Evolutionary conservation across 306 rosid genomes (phyloP), one percentile per base, ranked within the genome.

Genomic region (Hylodesmum podocarpum): DNA sequence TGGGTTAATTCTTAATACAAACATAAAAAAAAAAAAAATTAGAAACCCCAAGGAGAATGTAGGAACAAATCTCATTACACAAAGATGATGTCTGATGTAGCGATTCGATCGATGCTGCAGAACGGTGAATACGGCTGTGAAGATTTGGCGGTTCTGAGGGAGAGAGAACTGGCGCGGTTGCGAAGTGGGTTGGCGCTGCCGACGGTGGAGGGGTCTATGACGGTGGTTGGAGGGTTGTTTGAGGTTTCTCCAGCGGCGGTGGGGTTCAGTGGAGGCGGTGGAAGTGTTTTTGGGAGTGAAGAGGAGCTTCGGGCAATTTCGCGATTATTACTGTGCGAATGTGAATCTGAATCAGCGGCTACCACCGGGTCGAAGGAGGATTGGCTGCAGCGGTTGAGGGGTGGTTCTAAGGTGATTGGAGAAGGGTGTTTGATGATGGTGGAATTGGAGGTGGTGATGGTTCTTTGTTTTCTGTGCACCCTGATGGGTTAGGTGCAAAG

Each of bases 121-220:
- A 85, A 76, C 62, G n/a, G 77, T 12, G 92, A 86, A 46, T 86
- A 78, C 50, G 83, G 85, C n/a, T n/a, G n/a, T 1, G 91, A 93
- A 14, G 96, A 93, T 86, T 85, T 93, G 70, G 85, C 84, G 51
- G 55, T 65, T 82, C 31, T 89, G 88, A 86, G 80, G 88, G 96
- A 88, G 80, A 83, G 87, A 72, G 98, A 94, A 18, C 88, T 91
- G 14, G 87, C 77, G 49, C 80, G 80, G 82, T 81, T 88, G 66
- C 76, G 98, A 37, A 91, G 98, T 80, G 98, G 98, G 72, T 94
- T 97, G 28, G 97, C 98, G 8, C 98, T 97, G 1, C 98, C 97
- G 2, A 91, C 97, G 5, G 93, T 94, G 1, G 98, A 94, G 22
- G 96, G 97, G 4, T 94, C 98, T 6, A 53, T 91, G 10, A 72